Conservation (phyloP, 2,329 filamentous ascomycete species). For the Mycosphaerella sp. region DNA sequence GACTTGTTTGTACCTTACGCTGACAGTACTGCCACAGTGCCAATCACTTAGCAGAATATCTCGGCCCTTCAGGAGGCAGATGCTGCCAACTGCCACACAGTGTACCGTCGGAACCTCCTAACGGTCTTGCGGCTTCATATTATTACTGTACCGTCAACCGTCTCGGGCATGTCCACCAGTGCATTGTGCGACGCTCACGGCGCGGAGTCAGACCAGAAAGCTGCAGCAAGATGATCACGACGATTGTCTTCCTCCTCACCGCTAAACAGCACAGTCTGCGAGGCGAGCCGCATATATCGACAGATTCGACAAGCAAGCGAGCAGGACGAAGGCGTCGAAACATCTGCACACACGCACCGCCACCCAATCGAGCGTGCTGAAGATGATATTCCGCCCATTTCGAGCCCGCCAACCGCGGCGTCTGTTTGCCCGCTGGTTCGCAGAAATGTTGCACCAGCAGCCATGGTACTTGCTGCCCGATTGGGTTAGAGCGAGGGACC, state of each 20-base stretch:
- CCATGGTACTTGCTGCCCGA: background rate
- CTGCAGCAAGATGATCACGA: too few species aligned
- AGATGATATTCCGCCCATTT: background rate
- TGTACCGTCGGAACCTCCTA: too few species aligned
- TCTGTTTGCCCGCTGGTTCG: background rate
- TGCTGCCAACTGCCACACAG: too few species aligned
- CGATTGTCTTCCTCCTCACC: too few species aligned
- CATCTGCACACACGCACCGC: background rate
- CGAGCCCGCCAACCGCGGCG: background rate
- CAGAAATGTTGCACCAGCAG: background rate
- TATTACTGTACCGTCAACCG: too few species aligned
- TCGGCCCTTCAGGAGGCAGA: background rate
- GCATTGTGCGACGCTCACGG: too few species aligned
- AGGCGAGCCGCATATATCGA: too few species aligned
- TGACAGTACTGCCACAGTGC: background rate
- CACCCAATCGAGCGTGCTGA: background rate
- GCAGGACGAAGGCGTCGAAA: background rate
- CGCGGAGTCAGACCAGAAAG: too few species aligned
- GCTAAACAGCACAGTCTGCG: too few species aligned
- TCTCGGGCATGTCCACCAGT: too few species aligned
- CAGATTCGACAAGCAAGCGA: too few species aligned
- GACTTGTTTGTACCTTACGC: background rate
- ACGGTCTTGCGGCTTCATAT: too few species aligned
- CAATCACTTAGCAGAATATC: background rate
- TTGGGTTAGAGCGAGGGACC: background rate